A percentile compares a stretch with the other conserved stretches of the same genome.
These are phyloP conservation scores for Oryza australiensis DNA, from an alignment of 176 grass and related monocot species.

Conservation along the genomic window DNA sequence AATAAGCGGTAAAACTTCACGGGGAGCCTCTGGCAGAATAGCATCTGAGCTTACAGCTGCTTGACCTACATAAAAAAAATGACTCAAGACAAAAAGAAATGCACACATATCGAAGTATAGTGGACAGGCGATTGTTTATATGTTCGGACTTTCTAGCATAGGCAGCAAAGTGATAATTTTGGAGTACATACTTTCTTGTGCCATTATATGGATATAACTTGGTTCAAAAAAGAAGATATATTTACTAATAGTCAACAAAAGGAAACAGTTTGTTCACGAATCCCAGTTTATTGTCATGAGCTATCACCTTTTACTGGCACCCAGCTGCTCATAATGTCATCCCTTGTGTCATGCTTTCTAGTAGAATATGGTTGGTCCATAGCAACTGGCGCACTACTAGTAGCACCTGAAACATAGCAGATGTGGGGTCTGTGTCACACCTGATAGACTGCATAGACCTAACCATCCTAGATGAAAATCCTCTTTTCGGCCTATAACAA, in stretches of 20 bases:
- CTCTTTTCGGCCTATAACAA: conserved; percentile 24
- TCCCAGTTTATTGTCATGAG: not conserved
- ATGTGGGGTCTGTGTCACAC: conserved; percentile 12
- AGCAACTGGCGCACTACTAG: conserved; percentile 33
- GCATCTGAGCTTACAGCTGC: conserved; percentile 23
- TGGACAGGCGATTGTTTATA: not conserved
- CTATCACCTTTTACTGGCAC: conserved; percentile 41
- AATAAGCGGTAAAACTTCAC: conserved; percentile 54
- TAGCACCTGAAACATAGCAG: conserved; percentile 39
- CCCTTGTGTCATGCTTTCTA: conserved; percentile 44
- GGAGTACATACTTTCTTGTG: conserved; percentile 8
- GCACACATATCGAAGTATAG: not conserved
- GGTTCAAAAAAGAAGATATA: not conserved
- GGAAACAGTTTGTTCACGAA: not conserved
- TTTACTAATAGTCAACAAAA: conserved; percentile 9
- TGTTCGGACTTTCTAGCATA: not conserved
- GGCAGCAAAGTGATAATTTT: conserved; percentile 14
- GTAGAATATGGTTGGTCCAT: conserved; percentile 42
- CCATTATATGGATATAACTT: not conserved
- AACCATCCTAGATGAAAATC: conserved; percentile 29
- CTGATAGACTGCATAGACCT: conserved; percentile 11
- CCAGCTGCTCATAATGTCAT: conserved; percentile 33
- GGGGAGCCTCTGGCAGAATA: conserved; percentile 43
- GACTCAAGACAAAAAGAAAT: not conserved
- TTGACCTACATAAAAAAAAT: conserved; percentile 36